phyloP scores from a whole-genome alignment of 108 stramenopile genomes.

The Cyclostephanos invisitatus region DNA sequence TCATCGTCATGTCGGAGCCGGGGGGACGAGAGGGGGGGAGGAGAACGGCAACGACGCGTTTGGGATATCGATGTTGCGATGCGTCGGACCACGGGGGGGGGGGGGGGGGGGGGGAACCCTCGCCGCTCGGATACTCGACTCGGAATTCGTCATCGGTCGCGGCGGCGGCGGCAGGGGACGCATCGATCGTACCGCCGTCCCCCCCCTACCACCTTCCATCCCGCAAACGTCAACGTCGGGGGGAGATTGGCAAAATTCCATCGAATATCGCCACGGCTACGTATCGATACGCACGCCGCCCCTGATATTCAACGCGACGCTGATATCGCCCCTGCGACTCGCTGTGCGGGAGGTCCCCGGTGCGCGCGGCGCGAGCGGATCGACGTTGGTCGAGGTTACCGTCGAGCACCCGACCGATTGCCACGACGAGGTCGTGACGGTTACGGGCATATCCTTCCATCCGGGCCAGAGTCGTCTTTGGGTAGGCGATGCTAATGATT shows the following conservation, averaged over 20 bases:
- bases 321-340: conserved; percentile 33
- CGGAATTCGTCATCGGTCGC: not conserved
- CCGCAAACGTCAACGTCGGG: not conserved
- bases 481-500: conserved; percentile 1
- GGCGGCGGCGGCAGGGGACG: too few relatives aligned
- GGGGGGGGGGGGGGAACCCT: not conserved
- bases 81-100: too few relatives aligned
- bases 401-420: conserved; percentile 69
- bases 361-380: conserved; percentile 53
- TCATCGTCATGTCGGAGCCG: too few relatives aligned
- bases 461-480: conserved; percentile 71
- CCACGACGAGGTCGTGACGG: conserved; percentile 64
- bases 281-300: conserved; percentile 37
- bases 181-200: not conserved
- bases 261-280: conserved; percentile 27
- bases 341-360: conserved; percentile 43
- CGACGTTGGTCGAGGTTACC: conserved; percentile 70
- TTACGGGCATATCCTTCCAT: conserved; percentile 83
- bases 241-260: too few relatives aligned
- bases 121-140: not conserved
- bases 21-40: too few relatives aligned
- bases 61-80: too few relatives aligned
- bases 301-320: conserved; percentile 22
- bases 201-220: not conserved
- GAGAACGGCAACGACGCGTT: too few relatives aligned